Evolutionary conservation across 2,329 filamentous ascomycete species (phyloP).

Genomic region (Ilyonectria sp.): DNA sequence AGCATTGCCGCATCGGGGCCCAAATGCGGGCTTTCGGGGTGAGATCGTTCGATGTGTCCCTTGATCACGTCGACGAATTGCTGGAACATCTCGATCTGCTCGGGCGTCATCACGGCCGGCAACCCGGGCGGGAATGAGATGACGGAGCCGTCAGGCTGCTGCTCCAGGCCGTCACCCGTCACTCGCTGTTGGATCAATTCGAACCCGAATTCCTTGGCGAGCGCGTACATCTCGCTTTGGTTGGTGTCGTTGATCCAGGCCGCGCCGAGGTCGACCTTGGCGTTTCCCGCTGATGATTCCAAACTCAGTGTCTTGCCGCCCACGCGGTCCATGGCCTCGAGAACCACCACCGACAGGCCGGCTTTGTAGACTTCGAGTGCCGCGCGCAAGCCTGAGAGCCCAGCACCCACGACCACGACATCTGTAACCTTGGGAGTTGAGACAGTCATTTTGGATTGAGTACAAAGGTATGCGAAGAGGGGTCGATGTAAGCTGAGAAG

Average conservation of each 20-base stretch:
- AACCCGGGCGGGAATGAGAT: not conserved
- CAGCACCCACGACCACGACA: conserved; percentile 40
- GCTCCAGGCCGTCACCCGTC: conserved; percentile 6
- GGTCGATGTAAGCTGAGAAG: too few relatives aligned
- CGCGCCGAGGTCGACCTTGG: conserved; percentile 41
- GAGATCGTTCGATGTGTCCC: too few relatives aligned
- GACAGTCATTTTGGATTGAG: too few relatives aligned
- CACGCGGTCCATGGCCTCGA: conserved; percentile 64
- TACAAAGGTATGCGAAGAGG: too few relatives aligned
- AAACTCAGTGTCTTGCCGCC: conserved; percentile 60
- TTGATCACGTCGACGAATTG: too few relatives aligned
- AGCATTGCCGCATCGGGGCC: too few relatives aligned
- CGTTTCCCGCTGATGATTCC: conserved; percentile 12
- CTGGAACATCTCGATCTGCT: too few relatives aligned
- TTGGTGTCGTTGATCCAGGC: conserved; percentile 46
- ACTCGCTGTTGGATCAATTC: conserved; percentile 39
- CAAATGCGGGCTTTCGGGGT: too few relatives aligned
- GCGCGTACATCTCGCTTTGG: conserved; percentile 37
- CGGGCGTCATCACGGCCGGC: too few relatives aligned
- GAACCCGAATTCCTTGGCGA: conserved; percentile 36
- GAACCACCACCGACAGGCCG: conserved; percentile 57
- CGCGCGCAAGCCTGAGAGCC: conserved; percentile 55
- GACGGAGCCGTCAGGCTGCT: not conserved
- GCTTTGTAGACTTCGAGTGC: conserved; percentile 51
- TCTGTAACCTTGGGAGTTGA: not conserved